Evolutionary conservation across 768 basidiomycete genomes (phyloP).

Genomic region (Trametes cubensis): DNA sequence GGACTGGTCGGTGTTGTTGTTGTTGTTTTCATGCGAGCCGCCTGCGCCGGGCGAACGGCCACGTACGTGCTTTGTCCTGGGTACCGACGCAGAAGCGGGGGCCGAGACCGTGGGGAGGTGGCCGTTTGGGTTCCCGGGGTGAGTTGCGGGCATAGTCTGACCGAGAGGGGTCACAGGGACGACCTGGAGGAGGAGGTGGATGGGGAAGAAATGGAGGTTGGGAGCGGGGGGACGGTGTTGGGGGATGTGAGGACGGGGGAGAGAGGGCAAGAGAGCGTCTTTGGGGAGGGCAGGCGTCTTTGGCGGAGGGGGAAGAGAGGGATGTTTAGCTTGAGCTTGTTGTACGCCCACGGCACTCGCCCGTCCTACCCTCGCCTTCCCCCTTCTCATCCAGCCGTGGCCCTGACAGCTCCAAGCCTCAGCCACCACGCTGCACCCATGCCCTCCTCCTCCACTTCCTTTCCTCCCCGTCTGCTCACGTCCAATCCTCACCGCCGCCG

Average conservation of each 20-base stretch:
- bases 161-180: background rate
- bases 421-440: constrained; percentile 15
- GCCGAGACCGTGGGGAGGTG: constrained; percentile 17
- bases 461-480: background rate
- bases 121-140: constrained; percentile 17
- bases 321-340: background rate
- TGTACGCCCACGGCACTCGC: background rate
- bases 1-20: constrained; percentile 1
- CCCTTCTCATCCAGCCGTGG: background rate
- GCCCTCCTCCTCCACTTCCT: constrained; percentile 1
- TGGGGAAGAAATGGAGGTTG: background rate
- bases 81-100: constrained; percentile 11
- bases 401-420: constrained; percentile 16
- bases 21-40: constrained; percentile 7
- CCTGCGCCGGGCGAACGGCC: constrained; percentile 17
- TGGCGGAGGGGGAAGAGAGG: background rate
- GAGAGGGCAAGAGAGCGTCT: constrained; percentile 17
- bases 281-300: constrained; percentile 13
- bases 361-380: constrained; percentile 8
- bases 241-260: constrained; percentile 13
- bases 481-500: constrained; percentile 17
- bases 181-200: background rate
- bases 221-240: constrained; percentile 15
- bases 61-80: constrained; percentile 21
- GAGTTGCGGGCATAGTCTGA: constrained; percentile 17